A percentile compares a stretch with the other conserved stretches of the same genome.
These are phyloP conservation scores for Hemileccinum rubropunctum DNA, from an alignment of 768 basidiomycete genomes.

Conservation along the genomic window DNA sequence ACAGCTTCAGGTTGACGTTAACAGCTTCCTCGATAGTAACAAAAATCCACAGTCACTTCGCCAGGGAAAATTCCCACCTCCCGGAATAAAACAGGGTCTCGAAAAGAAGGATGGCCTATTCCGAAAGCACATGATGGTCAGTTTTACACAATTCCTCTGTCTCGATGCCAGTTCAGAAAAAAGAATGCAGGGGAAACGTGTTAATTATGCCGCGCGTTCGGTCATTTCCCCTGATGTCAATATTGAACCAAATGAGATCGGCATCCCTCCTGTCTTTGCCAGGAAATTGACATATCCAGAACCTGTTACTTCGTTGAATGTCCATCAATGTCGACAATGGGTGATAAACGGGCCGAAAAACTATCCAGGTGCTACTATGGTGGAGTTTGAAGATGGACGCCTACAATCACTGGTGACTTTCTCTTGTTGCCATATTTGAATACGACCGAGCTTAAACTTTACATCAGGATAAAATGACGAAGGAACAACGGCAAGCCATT, in stretches of 20 bases:
- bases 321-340: conserved; percentile 80
- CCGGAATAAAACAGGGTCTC: conserved; percentile 92
- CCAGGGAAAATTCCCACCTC: conserved; percentile 86
- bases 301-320: conserved; percentile 90
- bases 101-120: conserved; percentile 99
- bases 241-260: conserved; percentile 98
- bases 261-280: conserved; percentile 96
- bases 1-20: conserved; percentile 91
- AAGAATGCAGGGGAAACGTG: conserved; percentile 88
- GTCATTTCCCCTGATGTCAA: conserved; percentile 99
- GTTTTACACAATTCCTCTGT: conserved; percentile 18
- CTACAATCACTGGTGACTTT: conserved; percentile 70
- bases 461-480: conserved; percentile 72
- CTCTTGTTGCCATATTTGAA: background rate
- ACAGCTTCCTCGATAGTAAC: conserved; percentile 94
- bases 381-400: conserved; percentile 93
- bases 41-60: conserved; percentile 88
- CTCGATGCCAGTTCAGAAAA: background rate
- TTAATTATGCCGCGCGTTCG: conserved; percentile 99
- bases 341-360: conserved; percentile 88
- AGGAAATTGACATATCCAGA: conserved; percentile 96
- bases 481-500: conserved; percentile 90
- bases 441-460: conserved; percentile 4
- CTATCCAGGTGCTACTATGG: conserved; percentile 91
- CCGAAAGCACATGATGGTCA: conserved; percentile 98